Evolutionary conservation across 208 protist species (phyloP).

Genomic region (Porcisia deanei): DNA sequence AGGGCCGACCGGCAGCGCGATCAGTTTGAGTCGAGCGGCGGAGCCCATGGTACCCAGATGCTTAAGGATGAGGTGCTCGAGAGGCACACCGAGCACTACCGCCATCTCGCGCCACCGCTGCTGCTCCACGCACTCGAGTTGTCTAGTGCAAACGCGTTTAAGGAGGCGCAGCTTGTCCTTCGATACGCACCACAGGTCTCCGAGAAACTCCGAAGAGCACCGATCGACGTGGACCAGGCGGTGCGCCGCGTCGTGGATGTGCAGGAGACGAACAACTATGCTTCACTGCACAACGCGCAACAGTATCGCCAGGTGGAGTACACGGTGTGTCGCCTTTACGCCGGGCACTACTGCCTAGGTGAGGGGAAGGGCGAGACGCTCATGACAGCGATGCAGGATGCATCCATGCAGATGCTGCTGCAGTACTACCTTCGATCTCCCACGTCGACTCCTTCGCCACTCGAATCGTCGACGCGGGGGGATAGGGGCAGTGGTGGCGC

Average conservation of each 20-base stretch:
- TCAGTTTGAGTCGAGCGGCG: constrained; percentile 81
- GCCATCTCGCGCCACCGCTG: constrained; percentile 53
- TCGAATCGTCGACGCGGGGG: not conserved
- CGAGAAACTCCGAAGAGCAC: constrained; percentile 35
- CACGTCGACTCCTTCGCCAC: not conserved
- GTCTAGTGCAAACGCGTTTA: constrained; percentile 61
- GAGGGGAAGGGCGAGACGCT: constrained; percentile 86
- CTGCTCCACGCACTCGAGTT: constrained; percentile 64
- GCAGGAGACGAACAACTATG: constrained; percentile 88
- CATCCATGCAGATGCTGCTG: constrained; percentile 67
- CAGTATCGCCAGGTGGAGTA: constrained; percentile 87
- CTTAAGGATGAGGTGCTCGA: constrained; percentile 65
- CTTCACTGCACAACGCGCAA: constrained; percentile 60
- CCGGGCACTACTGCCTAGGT: constrained; percentile 69
- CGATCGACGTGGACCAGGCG: constrained; percentile 87
- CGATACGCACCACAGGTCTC: constrained; percentile 73
- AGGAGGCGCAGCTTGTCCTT: constrained; percentile 88
- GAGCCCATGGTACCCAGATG: constrained; percentile 72
- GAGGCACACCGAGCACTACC: constrained; percentile 36
- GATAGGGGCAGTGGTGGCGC: not conserved
- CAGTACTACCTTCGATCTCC: constrained; percentile 75
- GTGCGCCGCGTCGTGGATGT: constrained; percentile 79
- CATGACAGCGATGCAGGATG: constrained; percentile 85
- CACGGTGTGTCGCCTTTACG: constrained; percentile 78
- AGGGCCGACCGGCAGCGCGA: constrained; percentile 57